A percentile compares a stretch with the other conserved stretches of the same genome.
Conservation (phyloP, 2,329 filamentous ascomycete species). For the Sporothrix variecibatus region DNA sequence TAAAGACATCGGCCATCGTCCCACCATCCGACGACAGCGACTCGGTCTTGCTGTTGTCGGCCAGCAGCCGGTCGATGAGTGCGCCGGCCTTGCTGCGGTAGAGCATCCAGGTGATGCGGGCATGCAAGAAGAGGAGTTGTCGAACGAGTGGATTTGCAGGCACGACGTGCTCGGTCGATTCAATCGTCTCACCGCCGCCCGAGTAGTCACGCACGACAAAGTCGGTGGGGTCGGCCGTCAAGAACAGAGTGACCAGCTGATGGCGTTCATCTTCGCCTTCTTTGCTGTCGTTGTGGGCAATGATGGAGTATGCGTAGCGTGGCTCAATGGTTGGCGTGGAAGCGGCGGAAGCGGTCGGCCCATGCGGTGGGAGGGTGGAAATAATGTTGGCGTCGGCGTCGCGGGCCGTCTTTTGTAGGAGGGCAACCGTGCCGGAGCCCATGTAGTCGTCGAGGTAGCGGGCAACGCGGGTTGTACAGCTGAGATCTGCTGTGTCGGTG, state of each 20-base stretch:
- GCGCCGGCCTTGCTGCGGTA: background rate
- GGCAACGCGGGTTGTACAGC: background rate
- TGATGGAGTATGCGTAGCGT: background rate
- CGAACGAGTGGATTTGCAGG: background rate
- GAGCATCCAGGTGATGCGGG: conserved; percentile 14
- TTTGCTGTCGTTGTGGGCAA: too few species aligned
- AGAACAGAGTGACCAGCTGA: background rate
- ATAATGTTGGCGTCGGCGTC: background rate
- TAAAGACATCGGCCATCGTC: conserved; percentile 20
- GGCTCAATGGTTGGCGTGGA: background rate
- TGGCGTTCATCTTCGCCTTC: background rate
- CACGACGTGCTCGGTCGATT: too few species aligned
- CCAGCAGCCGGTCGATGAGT: conserved; percentile 22
- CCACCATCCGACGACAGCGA: conserved; percentile 20
- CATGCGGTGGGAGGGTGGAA: background rate
- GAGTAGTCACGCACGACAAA: background rate
- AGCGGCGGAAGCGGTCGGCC: background rate
- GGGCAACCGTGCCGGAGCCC: background rate
- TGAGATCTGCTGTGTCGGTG: background rate
- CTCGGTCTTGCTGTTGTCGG: conserved; percentile 11
- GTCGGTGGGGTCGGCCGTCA: background rate
- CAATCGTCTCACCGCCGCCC: too few species aligned
- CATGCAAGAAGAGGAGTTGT: conserved; percentile 18
- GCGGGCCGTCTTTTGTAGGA: background rate
- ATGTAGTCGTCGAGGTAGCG: background rate